Base-by-base conservation (phyloP, 73 alveolate genomes). In the Paramecium pentaurelia region DNA sequence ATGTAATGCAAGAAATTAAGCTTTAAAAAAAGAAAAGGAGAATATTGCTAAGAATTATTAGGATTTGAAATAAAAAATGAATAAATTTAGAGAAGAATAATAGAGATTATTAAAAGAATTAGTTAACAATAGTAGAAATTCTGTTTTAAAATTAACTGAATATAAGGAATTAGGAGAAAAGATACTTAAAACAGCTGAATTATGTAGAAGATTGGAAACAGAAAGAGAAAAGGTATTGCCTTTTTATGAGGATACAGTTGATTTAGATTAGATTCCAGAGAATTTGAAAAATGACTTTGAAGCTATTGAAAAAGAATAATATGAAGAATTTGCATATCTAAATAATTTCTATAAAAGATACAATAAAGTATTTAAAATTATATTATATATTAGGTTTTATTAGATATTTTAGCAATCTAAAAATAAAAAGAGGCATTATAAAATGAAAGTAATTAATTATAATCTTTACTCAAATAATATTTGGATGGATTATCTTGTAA, bases 151-250 rank as follows among this genome's bases (percentile, higher is more conserved):
- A 68, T 97, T 98, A 75, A 98, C 95, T 58, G 98, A 96, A 44
- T 97, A 97, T 86, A 96, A 96, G 22, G 97, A 97, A 58, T 93
- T 98, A 37, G 99, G 99, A 8, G 99, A 96, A 93, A 98, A 96
- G 86, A 97, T 98, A 42, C 93, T 98, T 36, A 98, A 98, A 93
- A 95, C 98, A 42, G 99, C 99, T 36, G 99, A 98, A 93, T 95
- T 98, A 32, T 97, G 99, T 83, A 94, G 99, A 77, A 96, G 98
- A 90, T 96, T 98, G 36, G 99, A 98, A 93, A 98, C 99, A 44
- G 99, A 98, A 85, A 97, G 95, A 92, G 99, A 98, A 95, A 98
- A 98, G 87, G 99, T 98, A 5, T 95, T 98, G 14, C 99, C 99
- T 16, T 98, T 97, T 95, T 98, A 96, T 95, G 97, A 98, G 73